Base-by-base conservation (phyloP, 805 yeast species). In the Starmerella gropengiesseri region DNA sequence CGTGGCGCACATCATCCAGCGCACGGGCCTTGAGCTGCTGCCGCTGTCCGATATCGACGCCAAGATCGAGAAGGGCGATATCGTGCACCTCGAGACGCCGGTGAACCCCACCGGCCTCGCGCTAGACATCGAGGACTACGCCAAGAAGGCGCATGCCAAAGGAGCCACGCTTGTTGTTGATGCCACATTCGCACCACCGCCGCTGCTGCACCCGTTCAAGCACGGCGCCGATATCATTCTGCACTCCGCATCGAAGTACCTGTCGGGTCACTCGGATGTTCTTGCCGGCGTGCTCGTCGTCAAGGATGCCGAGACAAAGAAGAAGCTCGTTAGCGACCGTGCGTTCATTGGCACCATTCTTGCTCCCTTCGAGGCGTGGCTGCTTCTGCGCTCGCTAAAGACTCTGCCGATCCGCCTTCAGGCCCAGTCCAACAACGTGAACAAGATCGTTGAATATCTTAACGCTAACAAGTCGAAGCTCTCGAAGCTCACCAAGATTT, bases 151-250 rank as follows among this genome's bases (percentile, higher is more conserved):
- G 0, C 94, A 84, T 57, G 64, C 68, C 1, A 72, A 74, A 45
- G 94, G 94, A 14, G 95, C 94, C 0, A 51, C 65, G 20, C 61
- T 86, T 12, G 55, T 75, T 17, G 77, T 83, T n/a, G 97, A 87
- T 60, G 72, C 95, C 1, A 89, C 96, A 0, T 82, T 89, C 63
- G 96, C 95, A 8, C 95, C 96, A 18, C 94, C 94, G 11, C 95
- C 95, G 12, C 62, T 86, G 46, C 82, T 75, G 54, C 74, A 83
- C 49, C 89, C 94, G 4, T 85, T 85, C 64, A 68, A 69, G 26
- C 78, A 71, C 52, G 95, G 89, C 38, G 94, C 81, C 22, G 96
- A 89, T 60, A 61, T 84, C 50, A 76, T 89, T 13, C 66, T 89
- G 74, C 95, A 87, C 60, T 84, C 95, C 1, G 95, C 86, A 1